Conservation (phyloP, 2,329 filamentous ascomycete genomes). For the Beauveria caledonica region DNA sequence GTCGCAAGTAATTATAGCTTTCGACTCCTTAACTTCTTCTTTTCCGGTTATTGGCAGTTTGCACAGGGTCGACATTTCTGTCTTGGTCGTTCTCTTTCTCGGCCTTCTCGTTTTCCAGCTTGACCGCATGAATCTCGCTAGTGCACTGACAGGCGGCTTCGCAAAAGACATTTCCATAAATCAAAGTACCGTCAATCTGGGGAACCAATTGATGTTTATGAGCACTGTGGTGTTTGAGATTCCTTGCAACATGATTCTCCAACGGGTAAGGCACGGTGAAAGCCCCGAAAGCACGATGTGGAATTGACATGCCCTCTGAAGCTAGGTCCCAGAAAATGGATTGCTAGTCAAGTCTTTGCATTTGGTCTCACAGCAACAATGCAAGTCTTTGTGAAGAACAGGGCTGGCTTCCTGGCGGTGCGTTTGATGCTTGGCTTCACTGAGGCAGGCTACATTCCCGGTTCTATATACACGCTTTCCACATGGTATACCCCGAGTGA, state of each 20-base stretch:
- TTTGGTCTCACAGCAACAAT: constrained; percentile 39
- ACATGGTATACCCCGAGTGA: constrained; percentile 42
- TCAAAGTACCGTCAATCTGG: constrained; percentile 41
- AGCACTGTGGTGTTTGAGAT: constrained; percentile 43
- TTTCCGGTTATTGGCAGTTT: background rate
- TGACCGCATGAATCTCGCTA: constrained; percentile 44
- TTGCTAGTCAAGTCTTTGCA: constrained; percentile 37
- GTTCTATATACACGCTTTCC: constrained; percentile 41
- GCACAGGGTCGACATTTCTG: constrained; percentile 31
- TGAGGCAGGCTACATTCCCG: constrained; percentile 45
- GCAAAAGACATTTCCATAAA: constrained; percentile 32
- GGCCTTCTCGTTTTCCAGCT: constrained; percentile 43
- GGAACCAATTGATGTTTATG: constrained; percentile 45
- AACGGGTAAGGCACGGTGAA: constrained; percentile 16
- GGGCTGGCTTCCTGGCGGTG: constrained; percentile 35
- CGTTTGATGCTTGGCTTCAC: constrained; percentile 37
- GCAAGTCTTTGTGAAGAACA: constrained; percentile 34
- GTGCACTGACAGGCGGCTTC: constrained; percentile 40
- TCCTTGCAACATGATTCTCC: constrained; percentile 39
- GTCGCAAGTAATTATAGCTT: background rate
- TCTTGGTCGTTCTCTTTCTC: constrained; percentile 40
- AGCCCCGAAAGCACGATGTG: background rate
- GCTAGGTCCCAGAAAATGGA: constrained; percentile 40
- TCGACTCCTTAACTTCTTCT: too few species aligned
- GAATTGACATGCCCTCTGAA: constrained; percentile 13